Conservation (phyloP, 441 rosid species). For the Populus hybrid region DNA sequence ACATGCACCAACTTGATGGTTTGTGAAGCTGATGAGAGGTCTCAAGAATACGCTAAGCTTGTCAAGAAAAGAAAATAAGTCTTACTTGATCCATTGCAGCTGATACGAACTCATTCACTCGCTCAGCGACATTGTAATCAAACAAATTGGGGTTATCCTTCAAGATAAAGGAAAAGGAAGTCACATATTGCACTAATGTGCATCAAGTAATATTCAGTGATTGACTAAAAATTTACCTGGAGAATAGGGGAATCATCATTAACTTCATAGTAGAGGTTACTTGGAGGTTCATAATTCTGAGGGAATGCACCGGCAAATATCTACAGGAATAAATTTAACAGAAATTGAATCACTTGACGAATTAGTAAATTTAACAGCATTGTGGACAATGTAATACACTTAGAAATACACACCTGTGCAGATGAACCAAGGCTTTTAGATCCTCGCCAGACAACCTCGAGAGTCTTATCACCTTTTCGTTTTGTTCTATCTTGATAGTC, state of each 20-base stretch:
- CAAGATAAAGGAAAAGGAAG: constrained; percentile 23
- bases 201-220: constrained; percentile 16
- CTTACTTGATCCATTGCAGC: constrained; percentile 85
- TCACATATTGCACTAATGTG: constrained; percentile 12
- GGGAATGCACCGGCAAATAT: constrained; percentile 98
- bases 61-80: background rate
- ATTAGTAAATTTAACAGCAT: background rate
- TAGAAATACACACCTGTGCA: constrained; percentile 48
- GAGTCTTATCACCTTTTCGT: constrained; percentile 75
- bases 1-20: constrained; percentile 3
- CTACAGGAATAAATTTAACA: constrained; percentile 31
- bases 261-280: constrained; percentile 88
- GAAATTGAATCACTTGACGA: background rate
- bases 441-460: constrained; percentile 94
- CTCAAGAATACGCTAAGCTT: constrained; percentile 3
- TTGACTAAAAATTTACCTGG: constrained; percentile 50
- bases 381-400: background rate
- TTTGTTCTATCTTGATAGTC: constrained; percentile 94
- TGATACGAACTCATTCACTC: constrained; percentile 73
- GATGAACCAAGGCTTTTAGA: constrained; percentile 92
- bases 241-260: constrained; percentile 69
- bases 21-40: constrained; percentile 1
- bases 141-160: constrained; percentile 71
- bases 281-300: constrained; percentile 84
- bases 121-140: constrained; percentile 86